Base-by-base conservation (phyloP, 129 eudicot genomes). In the Dittrichia graveolens region DNA sequence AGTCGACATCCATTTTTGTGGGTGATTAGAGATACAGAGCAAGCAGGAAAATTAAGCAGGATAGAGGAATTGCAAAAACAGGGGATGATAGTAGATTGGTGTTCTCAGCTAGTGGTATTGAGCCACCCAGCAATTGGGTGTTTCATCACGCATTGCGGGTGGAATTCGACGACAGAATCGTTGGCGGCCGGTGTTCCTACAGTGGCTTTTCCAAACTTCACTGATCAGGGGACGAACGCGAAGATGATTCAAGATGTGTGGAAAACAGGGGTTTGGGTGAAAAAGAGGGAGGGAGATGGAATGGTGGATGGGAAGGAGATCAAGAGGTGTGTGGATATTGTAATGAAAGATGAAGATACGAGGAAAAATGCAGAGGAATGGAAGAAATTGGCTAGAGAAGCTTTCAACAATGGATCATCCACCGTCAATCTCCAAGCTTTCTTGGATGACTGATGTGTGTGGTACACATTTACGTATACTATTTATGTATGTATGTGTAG, bases 121-220 rank as follows among this genome's bases (percentile, higher is more conserved):
- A 48, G 85, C 0, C 83, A 57, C 45, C 54, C 67, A 65, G 85
- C 84, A 8, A 67, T 89, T 2, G 96, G 96, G 35, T 86, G 96
- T 70, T 89, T 83, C 60, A 46, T 89, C 56, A 81, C 84, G 5
- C 92, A 89, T 74, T 43, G 89, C 40, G 77, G 96, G 92, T 89
- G 96, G 96, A 89, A 89, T 58, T 86, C 96, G 6, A 80, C 92
- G 31, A 0, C 69, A 4, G 96, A 89, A 57, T 79, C 87, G 3
- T 63, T 89, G 81, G 82, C 75, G 16, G 39, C 79, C 2, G 96
- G 91, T 2, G 85, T 89, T 81, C 92, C 89, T 12, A 81, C 80
- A 75, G 83, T 82, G 42, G 92, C 47, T 10, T 83, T 86, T 84
- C 86, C 96, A 1, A 89, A 86, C 14, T 89, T 92, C 92, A 71